Evolutionary conservation across 345 rosid species (phyloP), one percentile per base, ranked within the genome.

Genomic region (Hirschfeldia incana): DNA sequence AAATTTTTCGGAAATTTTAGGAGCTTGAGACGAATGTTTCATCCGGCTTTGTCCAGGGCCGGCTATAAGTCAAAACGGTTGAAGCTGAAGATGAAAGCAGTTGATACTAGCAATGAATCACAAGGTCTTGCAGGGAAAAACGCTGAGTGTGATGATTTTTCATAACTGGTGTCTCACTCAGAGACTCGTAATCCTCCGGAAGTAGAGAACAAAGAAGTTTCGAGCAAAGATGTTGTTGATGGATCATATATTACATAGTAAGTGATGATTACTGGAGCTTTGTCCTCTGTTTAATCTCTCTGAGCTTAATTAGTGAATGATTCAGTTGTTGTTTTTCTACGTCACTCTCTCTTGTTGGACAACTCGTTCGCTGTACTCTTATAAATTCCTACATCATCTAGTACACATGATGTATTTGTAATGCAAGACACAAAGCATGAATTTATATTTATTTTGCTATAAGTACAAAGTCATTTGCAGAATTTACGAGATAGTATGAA

Each of bases 171-270:
- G 10, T 16, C 79, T 75, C 61, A 65, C 55, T 63, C 67, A 42
- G 83, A 70, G 32, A 64, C 76, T 64, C 53, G 15, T 37, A 63
- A 39, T 80, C 44, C 79, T 53, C 60, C 59, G 27, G 34, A 29
- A 39, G 27, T 6, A 36, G 83, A 74, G 49, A 36, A 34, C 59
- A 74, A 29, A 33, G 65, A 79, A 79, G 71, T 62, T 8, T 10
- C 27, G 37, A 69, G 62, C 55, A 64, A 80, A 37, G 33, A 64
- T 70, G 42, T 34, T 21, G 57, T 17, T 13, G 69, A 70, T 39
- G 30, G 21, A 17, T 64, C 67, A 13, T 49, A 44, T 79, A 57
- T 78, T 57, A 49, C 13, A 58, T 4, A 29, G 82, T 60, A 61
- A 73, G 33, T 9, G 63, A 26, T 58, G n/a, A 69, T 32, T 51